Evolutionary conservation across 208 protist species (phyloP).

Genomic region (Willaertia magna): DNA sequence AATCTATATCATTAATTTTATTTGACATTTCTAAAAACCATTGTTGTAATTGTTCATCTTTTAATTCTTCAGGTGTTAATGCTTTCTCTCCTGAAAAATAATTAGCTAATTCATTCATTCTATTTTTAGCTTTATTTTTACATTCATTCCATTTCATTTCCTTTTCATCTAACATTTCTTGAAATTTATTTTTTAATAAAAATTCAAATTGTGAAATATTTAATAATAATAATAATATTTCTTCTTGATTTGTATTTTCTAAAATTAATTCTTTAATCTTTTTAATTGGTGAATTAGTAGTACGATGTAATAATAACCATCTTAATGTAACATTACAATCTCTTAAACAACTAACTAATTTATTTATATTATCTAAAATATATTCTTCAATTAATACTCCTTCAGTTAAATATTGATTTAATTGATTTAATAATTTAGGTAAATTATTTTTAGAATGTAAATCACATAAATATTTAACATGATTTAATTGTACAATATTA

Average conservation of each 20-base stretch:
- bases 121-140: slow-evolving; percentile 42
- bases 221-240: slow-evolving; percentile 68
- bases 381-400: slow-evolving; percentile 79
- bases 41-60: slow-evolving; percentile 71
- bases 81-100: slow-evolving; percentile 82
- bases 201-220: slow-evolving; percentile 84
- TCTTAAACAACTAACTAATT: slow-evolving; percentile 66
- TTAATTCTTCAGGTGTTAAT: slow-evolving; percentile 46
- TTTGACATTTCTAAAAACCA: slow-evolving; percentile 78
- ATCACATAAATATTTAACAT: slow-evolving; percentile 51
- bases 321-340: slow-evolving; percentile 81
- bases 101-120: slow-evolving; percentile 54
- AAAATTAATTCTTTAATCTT: not conserved
- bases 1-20: slow-evolving; percentile 44
- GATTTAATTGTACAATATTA: slow-evolving; percentile 60
- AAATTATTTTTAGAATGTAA: slow-evolving; percentile 37
- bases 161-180: slow-evolving; percentile 66
- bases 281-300: not conserved
- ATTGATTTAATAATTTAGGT: slow-evolving; percentile 26
- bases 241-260: not conserved
- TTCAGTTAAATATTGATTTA: slow-evolving; percentile 37
- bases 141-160: slow-evolving; percentile 61
- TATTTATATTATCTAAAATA: slow-evolving; percentile 74
- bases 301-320: slow-evolving; percentile 78
- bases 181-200: slow-evolving; percentile 65